Conservation (phyloP, 257 asterid species). For the Cordia subcordata region DNA sequence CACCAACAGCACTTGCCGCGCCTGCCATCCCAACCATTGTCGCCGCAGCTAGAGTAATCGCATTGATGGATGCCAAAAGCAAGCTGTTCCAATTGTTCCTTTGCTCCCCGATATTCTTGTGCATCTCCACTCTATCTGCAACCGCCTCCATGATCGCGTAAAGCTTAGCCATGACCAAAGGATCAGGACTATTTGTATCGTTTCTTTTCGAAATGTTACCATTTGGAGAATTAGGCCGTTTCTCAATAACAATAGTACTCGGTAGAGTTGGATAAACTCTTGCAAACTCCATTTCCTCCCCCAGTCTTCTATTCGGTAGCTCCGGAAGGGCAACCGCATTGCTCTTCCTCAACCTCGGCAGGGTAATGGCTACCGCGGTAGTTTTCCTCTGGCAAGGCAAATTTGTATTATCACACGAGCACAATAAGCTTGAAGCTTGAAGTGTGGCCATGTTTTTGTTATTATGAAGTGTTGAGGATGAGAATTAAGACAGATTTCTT, state of each 20-base stretch:
- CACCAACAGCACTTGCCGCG: not conserved
- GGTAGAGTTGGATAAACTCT: not conserved
- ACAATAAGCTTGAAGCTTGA: slow-evolving; percentile 7
- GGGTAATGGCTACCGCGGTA: slow-evolving; percentile 6
- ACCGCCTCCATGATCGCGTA: slow-evolving; percentile 28
- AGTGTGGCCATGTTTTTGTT: slow-evolving; percentile 14
- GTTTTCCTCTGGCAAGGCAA: not conserved
- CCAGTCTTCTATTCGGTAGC: slow-evolving; percentile 3
- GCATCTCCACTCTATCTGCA: slow-evolving; percentile 33
- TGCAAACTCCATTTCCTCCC: slow-evolving; percentile 1
- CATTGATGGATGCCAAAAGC: slow-evolving; percentile 25
- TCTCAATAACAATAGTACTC: not conserved
- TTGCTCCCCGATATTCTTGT: slow-evolving; percentile 34
- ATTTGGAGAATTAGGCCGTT: not conserved
- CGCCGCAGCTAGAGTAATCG: slow-evolving; percentile 29
- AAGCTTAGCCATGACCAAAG: slow-evolving; percentile 19
- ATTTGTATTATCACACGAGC: not conserved
- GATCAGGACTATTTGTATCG: not conserved
- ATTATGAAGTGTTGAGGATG: too few relatives aligned
- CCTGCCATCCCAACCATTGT: slow-evolving; percentile 16
- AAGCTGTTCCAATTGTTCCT: slow-evolving; percentile 35
- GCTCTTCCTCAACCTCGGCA: slow-evolving; percentile 1
- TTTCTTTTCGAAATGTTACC: not conserved
- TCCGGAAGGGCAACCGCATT: slow-evolving; percentile 8
- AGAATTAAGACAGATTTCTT: not conserved